A percentile compares a stretch with the other conserved stretches of the same genome.
These are phyloP conservation scores for Rhododendron ferrugineum DNA, from an alignment of 148 eudicot genomes.

Conservation along the genomic window DNA sequence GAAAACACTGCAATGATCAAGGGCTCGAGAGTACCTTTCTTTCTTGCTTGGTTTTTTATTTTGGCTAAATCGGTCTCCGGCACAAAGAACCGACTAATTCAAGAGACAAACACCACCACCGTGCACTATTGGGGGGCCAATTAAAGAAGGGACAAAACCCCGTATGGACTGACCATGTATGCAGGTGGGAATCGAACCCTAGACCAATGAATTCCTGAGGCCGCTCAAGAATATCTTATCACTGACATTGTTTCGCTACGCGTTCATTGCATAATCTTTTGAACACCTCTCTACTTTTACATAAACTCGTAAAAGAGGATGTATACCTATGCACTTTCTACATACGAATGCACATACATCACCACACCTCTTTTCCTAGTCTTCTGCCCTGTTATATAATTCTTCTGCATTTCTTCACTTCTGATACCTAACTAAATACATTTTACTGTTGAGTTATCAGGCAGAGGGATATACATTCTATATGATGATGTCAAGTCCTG, in stretches of 20 bases:
- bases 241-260: neutral
- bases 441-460: slow-evolving; percentile 23
- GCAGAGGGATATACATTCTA: slow-evolving; percentile 76
- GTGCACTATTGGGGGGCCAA: neutral
- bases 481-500: slow-evolving; percentile 85
- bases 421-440: neutral
- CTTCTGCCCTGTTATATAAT: neutral
- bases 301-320: neutral
- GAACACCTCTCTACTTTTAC: neutral
- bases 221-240: neutral
- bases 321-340: neutral
- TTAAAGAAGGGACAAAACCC: neutral
- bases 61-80: neutral
- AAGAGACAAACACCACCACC: neutral
- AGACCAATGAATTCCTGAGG: neutral
- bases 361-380: neutral
- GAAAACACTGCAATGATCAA: neutral
- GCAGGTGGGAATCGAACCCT: neutral
- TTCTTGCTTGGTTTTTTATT: neutral
- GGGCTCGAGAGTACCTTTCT: no score
- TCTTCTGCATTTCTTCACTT: neutral
- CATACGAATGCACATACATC: neutral
- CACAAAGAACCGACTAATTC: neutral
- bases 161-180: neutral
- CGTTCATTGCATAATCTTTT: neutral